phyloP scores from a whole-genome alignment of 1,284 basidiomycete species.

The Vanrija sp. region DNA sequence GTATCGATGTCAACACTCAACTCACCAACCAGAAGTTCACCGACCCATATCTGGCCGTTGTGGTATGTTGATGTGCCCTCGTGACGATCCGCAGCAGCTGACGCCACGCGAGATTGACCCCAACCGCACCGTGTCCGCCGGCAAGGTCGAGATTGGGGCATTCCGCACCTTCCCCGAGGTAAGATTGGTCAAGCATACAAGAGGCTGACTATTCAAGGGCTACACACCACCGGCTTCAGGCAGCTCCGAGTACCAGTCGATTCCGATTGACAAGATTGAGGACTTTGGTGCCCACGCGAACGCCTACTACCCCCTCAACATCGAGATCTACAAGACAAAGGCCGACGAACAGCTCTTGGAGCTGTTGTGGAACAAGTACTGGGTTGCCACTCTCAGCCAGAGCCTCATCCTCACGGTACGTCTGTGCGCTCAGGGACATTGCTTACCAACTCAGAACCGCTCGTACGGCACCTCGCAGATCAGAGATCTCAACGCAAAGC shows the following conservation, averaged over 20 bases:
- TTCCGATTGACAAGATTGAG: slow-evolving; percentile 90
- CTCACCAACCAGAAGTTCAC: slow-evolving; percentile 89
- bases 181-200: slow-evolving; percentile 8
- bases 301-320: slow-evolving; percentile 88
- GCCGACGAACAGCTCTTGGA: slow-evolving; percentile 82
- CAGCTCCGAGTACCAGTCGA: slow-evolving; percentile 83
- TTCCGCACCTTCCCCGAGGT: slow-evolving; percentile 91
- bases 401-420: slow-evolving; percentile 82
- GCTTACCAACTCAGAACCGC: slow-evolving; percentile 63
- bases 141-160: slow-evolving; percentile 96
- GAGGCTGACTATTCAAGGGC: slow-evolving; percentile 46
- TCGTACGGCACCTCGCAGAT: slow-evolving; percentile 87
- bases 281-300: slow-evolving; percentile 98
- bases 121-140: slow-evolving; percentile 94
- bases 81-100: not conserved
- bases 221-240: slow-evolving; percentile 71
- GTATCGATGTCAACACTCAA: slow-evolving; percentile 95
- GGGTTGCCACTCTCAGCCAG: slow-evolving; percentile 92
- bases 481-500: slow-evolving; percentile 79
- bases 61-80: slow-evolving; percentile 58
- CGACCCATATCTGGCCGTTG: slow-evolving; percentile 96
- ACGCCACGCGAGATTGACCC: slow-evolving; percentile 79
- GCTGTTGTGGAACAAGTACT: slow-evolving; percentile 98
- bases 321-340: slow-evolving; percentile 89
- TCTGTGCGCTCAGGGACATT: slow-evolving; percentile 7